Percentiles rank a stretch among this genome's conserved stretches.
These are phyloP conservation scores for Cladophialophora carrionii DNA, from an alignment of 2,329 filamentous ascomycete genomes.

Conservation along the genomic window DNA sequence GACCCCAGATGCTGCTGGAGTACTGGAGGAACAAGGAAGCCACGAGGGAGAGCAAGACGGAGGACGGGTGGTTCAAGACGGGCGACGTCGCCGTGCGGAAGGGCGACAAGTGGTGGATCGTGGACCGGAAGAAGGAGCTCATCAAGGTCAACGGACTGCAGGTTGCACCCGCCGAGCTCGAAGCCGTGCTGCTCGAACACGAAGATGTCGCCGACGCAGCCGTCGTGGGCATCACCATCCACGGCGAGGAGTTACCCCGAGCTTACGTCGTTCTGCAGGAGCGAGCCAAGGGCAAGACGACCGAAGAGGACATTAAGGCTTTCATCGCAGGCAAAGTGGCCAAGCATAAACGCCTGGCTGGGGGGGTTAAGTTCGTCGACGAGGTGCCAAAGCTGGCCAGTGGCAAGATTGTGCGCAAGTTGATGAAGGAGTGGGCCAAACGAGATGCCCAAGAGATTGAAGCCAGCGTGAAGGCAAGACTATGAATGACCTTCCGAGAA, in stretches of 20 bases:
- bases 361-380: slow-evolving; percentile 59
- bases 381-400: slow-evolving; percentile 61
- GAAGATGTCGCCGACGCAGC: slow-evolving; percentile 51
- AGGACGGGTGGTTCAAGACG: slow-evolving; percentile 77
- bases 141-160: slow-evolving; percentile 58
- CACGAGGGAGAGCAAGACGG: slow-evolving; percentile 54
- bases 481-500: slow-evolving; percentile 12
- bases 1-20: slow-evolving; percentile 44
- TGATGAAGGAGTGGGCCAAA: slow-evolving; percentile 62
- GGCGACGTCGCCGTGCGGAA: slow-evolving; percentile 79
- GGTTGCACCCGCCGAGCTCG: slow-evolving; percentile 57
- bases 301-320: slow-evolving; percentile 47
- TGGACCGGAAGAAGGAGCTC: slow-evolving; percentile 69
- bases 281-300: slow-evolving; percentile 49
- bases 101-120: slow-evolving; percentile 79
- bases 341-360: slow-evolving; percentile 58
- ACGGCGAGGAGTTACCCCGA: slow-evolving; percentile 41
- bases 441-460: slow-evolving; percentile 57
- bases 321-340: slow-evolving; percentile 54
- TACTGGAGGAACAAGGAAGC: slow-evolving; percentile 48
- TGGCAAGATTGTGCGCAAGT: slow-evolving; percentile 62
- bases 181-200: slow-evolving; percentile 51
- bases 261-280: slow-evolving; percentile 57
- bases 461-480: slow-evolving; percentile 67
- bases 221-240: slow-evolving; percentile 50